phyloP scores from a whole-genome alignment of 495 filamentous ascomycete species.

The Tuber aestivum region DNA sequence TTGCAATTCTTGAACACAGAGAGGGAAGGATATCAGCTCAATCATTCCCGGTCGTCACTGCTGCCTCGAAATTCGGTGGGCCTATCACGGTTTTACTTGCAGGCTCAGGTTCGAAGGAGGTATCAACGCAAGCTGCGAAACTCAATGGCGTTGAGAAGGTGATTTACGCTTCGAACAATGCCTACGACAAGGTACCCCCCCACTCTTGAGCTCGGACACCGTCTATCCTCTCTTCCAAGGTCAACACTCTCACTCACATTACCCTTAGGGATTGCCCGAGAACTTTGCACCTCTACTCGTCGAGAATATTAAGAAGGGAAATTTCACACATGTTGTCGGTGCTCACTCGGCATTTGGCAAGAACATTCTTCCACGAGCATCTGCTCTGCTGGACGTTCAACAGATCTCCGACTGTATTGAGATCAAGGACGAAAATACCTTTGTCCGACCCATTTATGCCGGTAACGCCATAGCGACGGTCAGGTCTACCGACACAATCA shows the following conservation, averaged over 20 bases:
- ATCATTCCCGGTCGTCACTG: conserved; percentile 79
- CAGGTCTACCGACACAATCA: conserved; percentile 77
- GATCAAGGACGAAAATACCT: conserved; percentile 86
- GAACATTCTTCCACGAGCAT: conserved; percentile 86
- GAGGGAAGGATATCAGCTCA: conserved; percentile 78
- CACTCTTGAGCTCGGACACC: background rate
- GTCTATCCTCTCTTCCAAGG: background rate
- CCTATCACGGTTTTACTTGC: conserved; percentile 81
- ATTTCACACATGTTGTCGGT: conserved; percentile 82
- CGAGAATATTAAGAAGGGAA: conserved; percentile 91
- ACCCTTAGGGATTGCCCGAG: conserved; percentile 72
- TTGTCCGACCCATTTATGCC: conserved; percentile 94
- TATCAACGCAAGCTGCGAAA: conserved; percentile 83
- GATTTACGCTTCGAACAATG: conserved; percentile 75
- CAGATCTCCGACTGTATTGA: conserved; percentile 86
- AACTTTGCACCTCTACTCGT: conserved; percentile 89
- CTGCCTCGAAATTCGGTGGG: conserved; percentile 79
- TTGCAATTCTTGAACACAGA: conserved; percentile 88
- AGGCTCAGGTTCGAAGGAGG: conserved; percentile 68
- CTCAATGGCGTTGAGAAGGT: conserved; percentile 86
- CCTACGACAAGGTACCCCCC: conserved; percentile 74
- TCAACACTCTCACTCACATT: conserved; percentile 6
- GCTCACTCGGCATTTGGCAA: conserved; percentile 96
- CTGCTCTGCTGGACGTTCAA: conserved; percentile 87
- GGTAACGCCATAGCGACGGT: conserved; percentile 98